phyloP scores from a whole-genome alignment of 1,284 basidiomycete genomes.

The Tilletia horrida region DNA sequence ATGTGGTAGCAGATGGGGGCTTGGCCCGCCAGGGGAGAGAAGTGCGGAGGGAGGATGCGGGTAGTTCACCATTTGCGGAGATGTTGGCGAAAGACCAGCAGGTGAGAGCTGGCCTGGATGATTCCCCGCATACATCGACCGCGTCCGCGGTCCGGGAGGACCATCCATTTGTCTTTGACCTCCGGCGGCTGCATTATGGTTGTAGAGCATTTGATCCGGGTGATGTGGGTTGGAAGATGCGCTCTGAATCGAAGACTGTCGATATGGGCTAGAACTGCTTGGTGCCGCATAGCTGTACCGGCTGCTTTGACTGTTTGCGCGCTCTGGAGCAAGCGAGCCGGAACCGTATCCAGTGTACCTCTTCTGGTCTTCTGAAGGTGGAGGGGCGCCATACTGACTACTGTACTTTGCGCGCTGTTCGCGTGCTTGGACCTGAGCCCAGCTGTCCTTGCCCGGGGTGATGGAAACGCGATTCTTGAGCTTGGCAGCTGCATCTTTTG shows the following conservation, averaged over 20 bases:
- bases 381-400: not conserved
- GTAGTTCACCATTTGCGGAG: no score
- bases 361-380: not conserved
- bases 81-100: not conserved
- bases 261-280: no score
- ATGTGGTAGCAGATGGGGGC: no score
- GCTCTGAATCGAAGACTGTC: no score
- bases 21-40: no score
- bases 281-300: not conserved
- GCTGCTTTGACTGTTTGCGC: not conserved
- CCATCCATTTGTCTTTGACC: no score
- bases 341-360: not conserved
- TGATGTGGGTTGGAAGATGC: no score
- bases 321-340: not conserved
- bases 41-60: no score
- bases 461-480: conserved; percentile 2
- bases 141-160: not conserved
- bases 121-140: not conserved
- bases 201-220: no score
- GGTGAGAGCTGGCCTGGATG: not conserved
- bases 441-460: conserved; percentile 15
- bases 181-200: no score
- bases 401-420: not conserved
- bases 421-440: not conserved
- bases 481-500: not conserved